Evolutionary conservation across 345 rosid genomes (phyloP), one percentile per base, ranked within the genome.

Genomic region (Populus alba): DNA sequence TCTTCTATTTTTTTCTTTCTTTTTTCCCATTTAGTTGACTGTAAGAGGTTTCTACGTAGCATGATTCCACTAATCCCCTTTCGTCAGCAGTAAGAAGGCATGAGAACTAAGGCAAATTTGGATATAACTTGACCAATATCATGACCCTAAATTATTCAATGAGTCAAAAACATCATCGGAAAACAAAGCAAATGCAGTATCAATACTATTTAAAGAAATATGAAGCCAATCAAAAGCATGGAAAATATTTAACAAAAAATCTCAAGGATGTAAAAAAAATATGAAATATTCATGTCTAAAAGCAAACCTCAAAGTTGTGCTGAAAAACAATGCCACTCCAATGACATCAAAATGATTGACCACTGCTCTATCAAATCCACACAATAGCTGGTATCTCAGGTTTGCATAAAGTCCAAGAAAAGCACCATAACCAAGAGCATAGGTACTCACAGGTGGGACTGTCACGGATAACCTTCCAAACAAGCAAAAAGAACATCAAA

Each of bases 391-490:
- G 81, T 91, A 90, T 78, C 98, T 90, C 85, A 88, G 37, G 87
- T 93, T 95, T 2, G 95, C 94, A 77, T 91, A 91, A 70, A 91
- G 82, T 74, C 99, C 99, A 20, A 96, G 91, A 76, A 96, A 95
- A 77, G 98, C 95, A 74, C 97, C 98, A 73, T 91, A 92, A 69
- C 93, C 97, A 55, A 92, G 95, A 2, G 94, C 91, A 78, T 87
- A 88, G 3, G 89, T 85, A 79, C 91, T 88, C 73, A 88, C 82
- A 7, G 96, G 77, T 10, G 99, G 97, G 75, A 90, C 82, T 37
- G 94, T 88, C 84, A 95, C 95, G 47, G 96, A 91, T 76, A 92
- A 79, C 87, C 98, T 95, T 89, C 53, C 78, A 75, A 75, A 71
- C 59, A 79, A 67, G 10, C 57, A 35, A 43, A 72, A 66, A 43